A percentile compares a stretch with the other conserved stretches of the same genome.
Conservation (phyloP, 345 rosid genomes). For the Eucalyptus erythrocorys region DNA sequence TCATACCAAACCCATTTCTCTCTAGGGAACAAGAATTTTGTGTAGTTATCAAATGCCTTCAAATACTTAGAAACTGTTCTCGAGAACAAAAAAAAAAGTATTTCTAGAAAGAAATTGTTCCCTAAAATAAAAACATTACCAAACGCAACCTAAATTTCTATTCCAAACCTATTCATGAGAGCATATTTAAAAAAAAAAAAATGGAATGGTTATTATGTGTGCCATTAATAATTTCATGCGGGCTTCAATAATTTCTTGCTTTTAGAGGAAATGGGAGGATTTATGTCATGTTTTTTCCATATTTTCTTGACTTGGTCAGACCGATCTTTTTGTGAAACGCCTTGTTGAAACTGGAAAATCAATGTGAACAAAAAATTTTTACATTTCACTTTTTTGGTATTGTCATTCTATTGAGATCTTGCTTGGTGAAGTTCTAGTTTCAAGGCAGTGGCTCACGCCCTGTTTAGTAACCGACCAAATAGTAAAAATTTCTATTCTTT, state of each 20-base stretch:
- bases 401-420: not conserved
- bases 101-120: fast-evolving
- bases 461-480: not conserved
- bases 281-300: not conserved
- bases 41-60: too few species aligned
- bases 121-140: too few species aligned
- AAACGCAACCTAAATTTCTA: too few species aligned
- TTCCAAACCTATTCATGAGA: too few species aligned
- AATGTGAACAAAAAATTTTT: not conserved
- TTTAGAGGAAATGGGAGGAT: not conserved
- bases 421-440: not conserved
- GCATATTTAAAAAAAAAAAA: too few species aligned
- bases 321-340: not conserved
- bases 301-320: not conserved
- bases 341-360: not conserved
- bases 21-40: fast-evolving
- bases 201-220: too few species aligned
- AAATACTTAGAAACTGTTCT: too few species aligned
- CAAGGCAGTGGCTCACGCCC: not conserved
- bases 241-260: not conserved
- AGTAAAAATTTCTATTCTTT: too few species aligned
- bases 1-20: too few species aligned
- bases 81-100: fast-evolving
- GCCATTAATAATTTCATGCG: not conserved
- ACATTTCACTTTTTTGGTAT: not conserved